phyloP scores from a whole-genome alignment of 345 rosid species.

The Raphanus raphanistrum region DNA sequence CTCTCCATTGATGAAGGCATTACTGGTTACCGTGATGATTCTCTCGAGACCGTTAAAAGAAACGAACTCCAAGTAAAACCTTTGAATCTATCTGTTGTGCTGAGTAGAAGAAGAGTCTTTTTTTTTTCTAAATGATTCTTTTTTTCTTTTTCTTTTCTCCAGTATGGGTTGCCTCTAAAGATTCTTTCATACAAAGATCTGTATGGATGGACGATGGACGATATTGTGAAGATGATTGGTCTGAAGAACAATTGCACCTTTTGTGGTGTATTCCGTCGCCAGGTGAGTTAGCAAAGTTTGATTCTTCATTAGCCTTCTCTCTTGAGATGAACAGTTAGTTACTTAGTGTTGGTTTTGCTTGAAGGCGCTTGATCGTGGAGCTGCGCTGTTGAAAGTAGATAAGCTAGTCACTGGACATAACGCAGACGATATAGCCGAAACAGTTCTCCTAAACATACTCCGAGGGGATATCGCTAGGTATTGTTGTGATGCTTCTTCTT shows the following conservation, averaged over 20 bases:
- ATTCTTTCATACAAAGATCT: constrained; percentile 93
- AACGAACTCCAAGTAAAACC: constrained; percentile 72
- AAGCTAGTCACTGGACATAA: constrained; percentile 91
- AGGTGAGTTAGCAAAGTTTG: constrained; percentile 42
- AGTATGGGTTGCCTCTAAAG: constrained; percentile 89
- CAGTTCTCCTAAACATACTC: constrained; percentile 81
- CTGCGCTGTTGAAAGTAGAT: constrained; percentile 81
- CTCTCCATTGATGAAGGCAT: constrained; percentile 90
- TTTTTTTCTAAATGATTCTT: background rate
- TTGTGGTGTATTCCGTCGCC: constrained; percentile 94
- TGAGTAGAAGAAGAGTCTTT: background rate
- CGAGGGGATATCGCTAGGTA: constrained; percentile 97
- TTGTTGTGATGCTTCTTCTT: background rate
- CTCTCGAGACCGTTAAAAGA: constrained; percentile 90
- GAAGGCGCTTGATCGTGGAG: constrained; percentile 97
- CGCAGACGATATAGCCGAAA: constrained; percentile 97
- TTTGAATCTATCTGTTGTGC: too few species aligned
- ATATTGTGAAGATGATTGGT: constrained; percentile 92
- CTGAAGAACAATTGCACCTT: constrained; percentile 94
- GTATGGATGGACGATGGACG: constrained; percentile 99
- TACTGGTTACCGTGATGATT: constrained; percentile 90
- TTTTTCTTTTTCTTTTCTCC: background rate
- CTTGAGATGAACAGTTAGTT: background rate
- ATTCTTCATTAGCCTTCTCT: background rate
- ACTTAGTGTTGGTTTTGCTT: background rate